Percentiles rank a stretch among this genome's conserved stretches.
Conservation (phyloP, 2,329 filamentous ascomycete species). For the Zymoseptoria crescenta region DNA sequence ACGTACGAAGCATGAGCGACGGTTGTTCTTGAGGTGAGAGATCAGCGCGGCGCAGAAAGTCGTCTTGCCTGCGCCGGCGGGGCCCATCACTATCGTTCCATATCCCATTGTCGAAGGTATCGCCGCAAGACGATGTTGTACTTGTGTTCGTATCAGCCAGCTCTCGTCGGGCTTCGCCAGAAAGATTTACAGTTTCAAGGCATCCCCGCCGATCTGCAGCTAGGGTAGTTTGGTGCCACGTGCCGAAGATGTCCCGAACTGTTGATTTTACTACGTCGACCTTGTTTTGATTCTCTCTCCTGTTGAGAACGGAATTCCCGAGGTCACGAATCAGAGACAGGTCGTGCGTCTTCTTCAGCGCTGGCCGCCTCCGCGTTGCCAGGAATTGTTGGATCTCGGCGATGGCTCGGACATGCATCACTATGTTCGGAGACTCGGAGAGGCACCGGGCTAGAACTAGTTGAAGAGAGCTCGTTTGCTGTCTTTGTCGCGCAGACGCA, state of each 20-base stretch:
- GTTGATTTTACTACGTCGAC: not conserved
- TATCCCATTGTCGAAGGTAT: conserved; percentile 42
- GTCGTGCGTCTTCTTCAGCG: not conserved
- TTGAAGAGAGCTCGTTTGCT: not conserved
- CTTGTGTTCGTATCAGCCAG: too few species aligned
- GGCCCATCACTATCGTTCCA: conserved; percentile 90
- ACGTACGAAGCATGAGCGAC: conserved; percentile 69
- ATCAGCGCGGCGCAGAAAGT: conserved; percentile 94
- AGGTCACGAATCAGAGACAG: not conserved
- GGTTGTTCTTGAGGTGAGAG: conserved; percentile 81
- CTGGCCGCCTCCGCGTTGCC: not conserved
- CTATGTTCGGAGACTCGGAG: not conserved
- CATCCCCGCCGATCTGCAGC: not conserved
- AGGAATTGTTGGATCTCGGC: not conserved
- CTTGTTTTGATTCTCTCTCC: not conserved
- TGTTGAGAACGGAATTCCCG: not conserved
- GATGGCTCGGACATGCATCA: not conserved
- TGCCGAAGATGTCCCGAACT: not conserved
- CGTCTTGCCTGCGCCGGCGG: conserved; percentile 93
- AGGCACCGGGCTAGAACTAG: not conserved
- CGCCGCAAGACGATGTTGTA: not conserved
- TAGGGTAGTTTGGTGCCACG: not conserved
- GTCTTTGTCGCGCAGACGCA: not conserved
- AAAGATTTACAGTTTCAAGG: not conserved
- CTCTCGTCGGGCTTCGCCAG: not conserved